phyloP scores from a whole-genome alignment of 1,284 basidiomycete species.

The Amylostereum areolatum region DNA sequence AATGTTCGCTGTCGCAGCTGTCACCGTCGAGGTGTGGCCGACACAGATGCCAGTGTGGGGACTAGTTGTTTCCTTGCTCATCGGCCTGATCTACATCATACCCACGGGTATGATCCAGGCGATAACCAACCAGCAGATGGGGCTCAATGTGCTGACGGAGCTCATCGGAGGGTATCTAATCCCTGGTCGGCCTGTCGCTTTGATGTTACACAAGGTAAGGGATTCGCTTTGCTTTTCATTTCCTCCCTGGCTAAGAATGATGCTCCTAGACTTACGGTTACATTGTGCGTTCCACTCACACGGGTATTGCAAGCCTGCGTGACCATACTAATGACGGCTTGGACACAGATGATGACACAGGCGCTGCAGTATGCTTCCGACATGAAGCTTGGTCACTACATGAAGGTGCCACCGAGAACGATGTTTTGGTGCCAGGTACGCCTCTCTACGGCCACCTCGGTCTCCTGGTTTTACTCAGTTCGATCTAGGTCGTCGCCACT shows the following conservation, averaged over 20 bases:
- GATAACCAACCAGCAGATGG: conserved; percentile 45
- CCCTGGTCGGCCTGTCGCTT: conserved; percentile 39
- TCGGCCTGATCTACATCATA: conserved; percentile 39
- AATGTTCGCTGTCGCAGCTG: conserved; percentile 55
- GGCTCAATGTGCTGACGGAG: conserved; percentile 44
- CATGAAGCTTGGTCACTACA: conserved; percentile 69
- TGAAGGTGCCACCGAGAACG: conserved; percentile 53
- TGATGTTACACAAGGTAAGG: conserved; percentile 33
- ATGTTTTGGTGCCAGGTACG: conserved; percentile 47
- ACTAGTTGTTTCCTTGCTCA: conserved; percentile 33
- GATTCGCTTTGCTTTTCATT: not conserved
- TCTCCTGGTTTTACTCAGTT: conserved; percentile 17
- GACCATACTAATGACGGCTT: conserved; percentile 11
- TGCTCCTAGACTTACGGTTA: conserved; percentile 37
- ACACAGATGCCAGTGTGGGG: conserved; percentile 64
- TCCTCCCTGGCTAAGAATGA: conserved; percentile 23
- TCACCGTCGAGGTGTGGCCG: conserved; percentile 62
- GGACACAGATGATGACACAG: conserved; percentile 15
- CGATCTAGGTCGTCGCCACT: conserved; percentile 52
- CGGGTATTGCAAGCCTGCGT: too few species aligned
- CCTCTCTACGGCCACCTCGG: conserved; percentile 20
- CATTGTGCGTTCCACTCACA: conserved; percentile 19
- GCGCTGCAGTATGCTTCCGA: conserved; percentile 49
- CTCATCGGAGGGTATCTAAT: conserved; percentile 42
- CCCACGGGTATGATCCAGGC: conserved; percentile 49